A percentile compares a stretch with the other conserved stretches of the same genome.
phyloP scores from a whole-genome alignment of 306 rosid genomes.

The Quercus berberidifolia region DNA sequence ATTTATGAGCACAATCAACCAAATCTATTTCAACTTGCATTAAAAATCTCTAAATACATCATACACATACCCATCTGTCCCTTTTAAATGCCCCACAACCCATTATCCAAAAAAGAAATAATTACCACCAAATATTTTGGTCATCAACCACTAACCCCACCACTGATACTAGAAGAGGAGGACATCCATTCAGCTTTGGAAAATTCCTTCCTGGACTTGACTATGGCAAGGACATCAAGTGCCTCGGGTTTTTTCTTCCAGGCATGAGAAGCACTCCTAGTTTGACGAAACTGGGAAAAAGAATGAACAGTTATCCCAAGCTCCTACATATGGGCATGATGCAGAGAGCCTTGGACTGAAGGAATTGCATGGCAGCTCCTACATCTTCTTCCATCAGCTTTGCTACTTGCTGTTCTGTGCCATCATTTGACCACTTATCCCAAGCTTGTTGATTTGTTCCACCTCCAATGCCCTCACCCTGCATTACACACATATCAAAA shows the following conservation, averaged over 20 bases:
- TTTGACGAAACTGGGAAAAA: conserved; percentile 33
- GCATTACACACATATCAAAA: not conserved
- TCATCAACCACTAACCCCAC: conserved; percentile 64
- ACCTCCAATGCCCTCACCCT: conserved; percentile 71
- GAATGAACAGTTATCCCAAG: conserved; percentile 44
- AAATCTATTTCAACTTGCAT: conserved; percentile 56
- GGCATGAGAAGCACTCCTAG: conserved; percentile 35
- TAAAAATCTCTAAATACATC: conserved; percentile 44
- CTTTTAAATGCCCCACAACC: conserved; percentile 53
- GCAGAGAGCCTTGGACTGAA: conserved; percentile 96
- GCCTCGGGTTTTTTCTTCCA: conserved; percentile 29
- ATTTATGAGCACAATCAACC: conserved; percentile 45
- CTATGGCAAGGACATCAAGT: conserved; percentile 34
- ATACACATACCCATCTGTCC: conserved; percentile 31
- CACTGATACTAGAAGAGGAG: conserved; percentile 34
- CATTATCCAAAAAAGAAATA: conserved; percentile 39
- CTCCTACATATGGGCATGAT: conserved; percentile 96
- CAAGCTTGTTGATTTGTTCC: conserved; percentile 64
- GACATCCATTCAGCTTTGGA: conserved; percentile 42
- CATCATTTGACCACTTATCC: conserved; percentile 96
- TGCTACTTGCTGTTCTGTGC: conserved; percentile 92
- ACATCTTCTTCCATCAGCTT: conserved; percentile 98
- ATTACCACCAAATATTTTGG: conserved; percentile 52
- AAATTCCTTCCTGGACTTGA: conserved; percentile 34
- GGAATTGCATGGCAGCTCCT: conserved; percentile 98